Conservation (phyloP, 1,284 basidiomycete genomes). For the Filobasidium uniguttulatum region DNA sequence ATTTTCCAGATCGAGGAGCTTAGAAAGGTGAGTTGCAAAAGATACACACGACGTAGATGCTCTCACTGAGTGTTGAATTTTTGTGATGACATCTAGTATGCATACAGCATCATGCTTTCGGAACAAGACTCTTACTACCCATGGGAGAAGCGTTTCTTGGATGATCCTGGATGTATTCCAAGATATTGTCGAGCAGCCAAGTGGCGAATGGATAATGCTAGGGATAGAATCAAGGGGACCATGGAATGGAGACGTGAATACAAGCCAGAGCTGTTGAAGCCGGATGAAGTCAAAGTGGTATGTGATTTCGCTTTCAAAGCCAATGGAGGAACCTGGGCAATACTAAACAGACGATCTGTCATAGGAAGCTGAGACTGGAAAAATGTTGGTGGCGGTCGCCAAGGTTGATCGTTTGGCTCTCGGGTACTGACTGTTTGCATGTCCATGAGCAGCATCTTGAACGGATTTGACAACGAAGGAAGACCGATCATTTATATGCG, state of each 20-base stretch:
- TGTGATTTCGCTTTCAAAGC: neutral
- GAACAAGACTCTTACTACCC: slow-evolving; percentile 52
- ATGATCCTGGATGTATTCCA: slow-evolving; percentile 55
- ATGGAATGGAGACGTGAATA: slow-evolving; percentile 68
- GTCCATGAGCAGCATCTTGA: slow-evolving; percentile 47
- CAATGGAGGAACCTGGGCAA: neutral
- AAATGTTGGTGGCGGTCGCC: slow-evolving; percentile 50
- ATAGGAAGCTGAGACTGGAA: slow-evolving; percentile 60
- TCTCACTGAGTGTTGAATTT: slow-evolving; percentile 7
- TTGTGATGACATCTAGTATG: slow-evolving; percentile 43
- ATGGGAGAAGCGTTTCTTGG: slow-evolving; percentile 64
- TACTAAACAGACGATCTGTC: neutral
- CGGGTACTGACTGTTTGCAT: neutral
- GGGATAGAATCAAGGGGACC: slow-evolving; percentile 60
- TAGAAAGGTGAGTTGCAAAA: slow-evolving; percentile 43
- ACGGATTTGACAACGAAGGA: slow-evolving; percentile 68
- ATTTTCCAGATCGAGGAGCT: slow-evolving; percentile 45
- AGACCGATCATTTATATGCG: slow-evolving; percentile 72
- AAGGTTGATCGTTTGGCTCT: neutral
- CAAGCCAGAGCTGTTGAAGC: slow-evolving; percentile 64
- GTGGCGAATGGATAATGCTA: slow-evolving; percentile 61
- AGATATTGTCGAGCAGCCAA: slow-evolving; percentile 73
- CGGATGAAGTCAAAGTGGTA: slow-evolving; percentile 47
- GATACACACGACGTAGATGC: neutral
- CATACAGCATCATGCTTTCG: slow-evolving; percentile 49